A percentile compares a stretch with the other conserved stretches of the same genome.
Evolutionary conservation across 176 grass and related monocot species (phyloP).

Genomic region (Carex myosuroides): DNA sequence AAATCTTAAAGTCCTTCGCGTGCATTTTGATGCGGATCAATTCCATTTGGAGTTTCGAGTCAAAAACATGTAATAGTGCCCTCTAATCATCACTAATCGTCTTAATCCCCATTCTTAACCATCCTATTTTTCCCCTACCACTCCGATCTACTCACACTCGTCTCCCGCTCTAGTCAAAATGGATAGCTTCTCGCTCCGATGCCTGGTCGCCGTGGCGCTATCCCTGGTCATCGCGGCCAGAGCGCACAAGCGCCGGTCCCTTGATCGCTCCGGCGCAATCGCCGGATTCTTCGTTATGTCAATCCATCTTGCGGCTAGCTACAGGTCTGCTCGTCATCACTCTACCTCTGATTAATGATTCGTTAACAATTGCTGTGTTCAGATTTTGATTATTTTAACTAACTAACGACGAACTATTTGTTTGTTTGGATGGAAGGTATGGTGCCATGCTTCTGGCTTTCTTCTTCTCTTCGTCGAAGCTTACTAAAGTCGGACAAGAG

Average conservation of each 20-base stretch:
- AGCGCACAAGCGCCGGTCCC: constrained; percentile 45
- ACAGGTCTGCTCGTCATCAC: constrained; percentile 33
- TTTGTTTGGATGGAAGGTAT: constrained; percentile 28
- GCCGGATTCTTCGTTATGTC: constrained; percentile 76
- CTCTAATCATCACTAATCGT: neutral
- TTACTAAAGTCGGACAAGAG: constrained; percentile 68
- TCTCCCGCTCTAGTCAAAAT: neutral
- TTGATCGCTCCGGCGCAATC: constrained; percentile 51
- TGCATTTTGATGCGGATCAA: no score
- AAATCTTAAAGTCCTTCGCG: no score
- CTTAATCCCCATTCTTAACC: neutral
- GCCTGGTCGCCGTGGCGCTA: constrained; percentile 28
- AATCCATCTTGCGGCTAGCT: constrained; percentile 61
- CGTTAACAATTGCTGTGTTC: neutral
- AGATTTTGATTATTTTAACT: neutral
- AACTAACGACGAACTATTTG: neutral
- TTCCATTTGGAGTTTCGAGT: no score
- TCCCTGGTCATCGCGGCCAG: constrained; percentile 41
- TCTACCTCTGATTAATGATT: neutral
- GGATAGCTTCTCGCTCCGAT: constrained; percentile 31
- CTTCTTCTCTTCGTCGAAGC: constrained; percentile 72
- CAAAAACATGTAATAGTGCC: no score
- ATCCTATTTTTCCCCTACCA: neutral
- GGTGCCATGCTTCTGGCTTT: constrained; percentile 71
- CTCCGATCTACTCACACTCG: neutral